Base-by-base conservation (phyloP, 495 filamentous ascomycete species). In the Aspergillus sclerotioniger region DNA sequence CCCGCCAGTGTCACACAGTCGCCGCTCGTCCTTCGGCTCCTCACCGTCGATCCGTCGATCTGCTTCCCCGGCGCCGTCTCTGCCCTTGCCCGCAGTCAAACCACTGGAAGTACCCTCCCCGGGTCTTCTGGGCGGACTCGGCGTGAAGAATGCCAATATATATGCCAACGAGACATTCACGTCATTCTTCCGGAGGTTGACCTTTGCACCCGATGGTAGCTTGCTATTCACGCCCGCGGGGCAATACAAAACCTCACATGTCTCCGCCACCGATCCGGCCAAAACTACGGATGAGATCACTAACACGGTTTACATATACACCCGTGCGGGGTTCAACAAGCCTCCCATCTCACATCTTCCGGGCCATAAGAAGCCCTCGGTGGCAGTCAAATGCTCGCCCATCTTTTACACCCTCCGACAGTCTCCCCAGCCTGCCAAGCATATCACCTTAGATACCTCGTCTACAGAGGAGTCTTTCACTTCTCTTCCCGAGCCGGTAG, bases 281-380 rank as follows among this genome's bases (percentile, higher is more conserved):
- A 96, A 92, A 71, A 81, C 83, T 2, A 79, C 82, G 0, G 92
- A 91, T 58, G 93, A 99, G 41, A 80, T 96, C 37, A 90, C 88
- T 72, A 99, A 99, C 67, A 99, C 95, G 0, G 95, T 98, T 28
- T 99, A 98, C 72, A 91, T 99, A 47, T 99, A 99, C 68, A 97
- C 93, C 0, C 83, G 95, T 57, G 95, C 91, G 16, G 95, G 95
- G 12, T 89, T 99, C 64, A 98, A 96, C 71, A 97, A 93, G 68
- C 92, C 95, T 13, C 95, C 95, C 15, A 90, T 99, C 56, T 91
- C 95, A n/a, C 93, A 97, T 74, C 82, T 99, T 31, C 95, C 95
- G 0, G 95, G 94, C 1, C 93, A 97, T 65, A 99, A 97, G 78
- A 99, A 99, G 68, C 93, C 95, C 8, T 99, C 95, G 1, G 90